These are phyloP conservation scores for Neocucurbitaria cava DNA, from an alignment of 2,329 filamentous ascomycete species.

Conservation along the genomic window DNA sequence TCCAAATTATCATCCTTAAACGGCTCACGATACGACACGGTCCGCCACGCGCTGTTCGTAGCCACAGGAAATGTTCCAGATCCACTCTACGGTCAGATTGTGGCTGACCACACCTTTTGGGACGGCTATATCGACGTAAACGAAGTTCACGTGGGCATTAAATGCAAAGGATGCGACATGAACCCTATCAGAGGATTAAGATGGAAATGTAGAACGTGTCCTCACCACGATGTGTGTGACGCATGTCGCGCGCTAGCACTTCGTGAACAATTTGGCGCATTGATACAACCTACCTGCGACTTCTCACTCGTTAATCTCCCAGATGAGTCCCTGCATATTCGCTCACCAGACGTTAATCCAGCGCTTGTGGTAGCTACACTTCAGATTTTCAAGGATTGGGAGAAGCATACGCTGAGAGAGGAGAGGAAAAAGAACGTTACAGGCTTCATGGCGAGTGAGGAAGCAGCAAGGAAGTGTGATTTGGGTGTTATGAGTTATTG, in stretches of 20 bases:
- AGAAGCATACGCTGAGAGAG: slow-evolving; percentile 30
- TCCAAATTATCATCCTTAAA: slow-evolving; percentile 28
- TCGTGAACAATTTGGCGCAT: slow-evolving; percentile 3
- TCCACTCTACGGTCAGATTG: slow-evolving; percentile 43
- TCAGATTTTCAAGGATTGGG: slow-evolving; percentile 45
- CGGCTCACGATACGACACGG: slow-evolving; percentile 36
- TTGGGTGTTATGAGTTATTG: slow-evolving; percentile 38
- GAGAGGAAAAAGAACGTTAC: slow-evolving; percentile 26
- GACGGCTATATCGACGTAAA: slow-evolving; percentile 32
- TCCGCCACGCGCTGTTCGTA: slow-evolving; percentile 43
- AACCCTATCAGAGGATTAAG: slow-evolving; percentile 32
- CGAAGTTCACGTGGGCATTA: slow-evolving; percentile 20
- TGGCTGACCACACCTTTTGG: slow-evolving; percentile 46
- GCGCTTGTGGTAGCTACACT: slow-evolving; percentile 39
- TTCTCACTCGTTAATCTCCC: slow-evolving; percentile 33
- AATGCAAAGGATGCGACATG: slow-evolving; percentile 28
- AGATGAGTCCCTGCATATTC: slow-evolving; percentile 40
- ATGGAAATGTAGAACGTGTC: slow-evolving; percentile 35
- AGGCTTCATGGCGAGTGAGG: slow-evolving; percentile 30
- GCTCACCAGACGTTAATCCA: slow-evolving; percentile 29
- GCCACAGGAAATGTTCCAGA: slow-evolving; percentile 26
- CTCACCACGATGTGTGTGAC: slow-evolving; percentile 35
- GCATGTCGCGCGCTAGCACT: slow-evolving; percentile 16
- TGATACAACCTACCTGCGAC: slow-evolving; percentile 23
- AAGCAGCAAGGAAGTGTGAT: slow-evolving; percentile 25